These are phyloP conservation scores for Pyrenophora seminiperda DNA, from an alignment of 2,329 filamentous ascomycete species.

Conservation along the genomic window DNA sequence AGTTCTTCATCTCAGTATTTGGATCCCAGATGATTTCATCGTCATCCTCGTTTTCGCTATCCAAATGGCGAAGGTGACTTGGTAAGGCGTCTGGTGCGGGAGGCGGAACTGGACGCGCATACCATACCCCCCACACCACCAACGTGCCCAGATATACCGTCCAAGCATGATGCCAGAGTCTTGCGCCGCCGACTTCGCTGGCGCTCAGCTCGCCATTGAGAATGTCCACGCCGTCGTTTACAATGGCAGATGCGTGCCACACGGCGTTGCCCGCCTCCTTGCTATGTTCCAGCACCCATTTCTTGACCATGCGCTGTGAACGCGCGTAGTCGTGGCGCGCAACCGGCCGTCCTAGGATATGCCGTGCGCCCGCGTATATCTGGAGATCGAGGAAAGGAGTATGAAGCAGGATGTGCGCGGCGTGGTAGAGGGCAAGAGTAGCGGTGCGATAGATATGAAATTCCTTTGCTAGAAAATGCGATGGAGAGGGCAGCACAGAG, in stretches of 20 bases:
- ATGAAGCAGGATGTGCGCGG: conserved; percentile 61
- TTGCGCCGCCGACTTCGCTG: conserved; percentile 55
- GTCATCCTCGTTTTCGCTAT: conserved; percentile 56
- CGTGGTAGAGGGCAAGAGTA: conserved; percentile 62
- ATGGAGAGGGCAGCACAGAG: conserved; percentile 30
- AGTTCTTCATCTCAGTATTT: conserved; percentile 54
- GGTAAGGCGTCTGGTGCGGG: background rate
- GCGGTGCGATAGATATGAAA: conserved; percentile 58
- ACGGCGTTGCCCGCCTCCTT: conserved; percentile 52
- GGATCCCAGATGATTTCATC: conserved; percentile 60
- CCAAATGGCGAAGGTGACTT: conserved; percentile 11
- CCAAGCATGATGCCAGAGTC: conserved; percentile 67
- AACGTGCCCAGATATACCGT: conserved; percentile 65
- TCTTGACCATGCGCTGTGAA: conserved; percentile 58
- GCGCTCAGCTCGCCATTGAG: conserved; percentile 44
- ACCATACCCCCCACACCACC: conserved; percentile 64
- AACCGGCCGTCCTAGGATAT: conserved; percentile 64
- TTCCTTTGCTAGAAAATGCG: conserved; percentile 44
- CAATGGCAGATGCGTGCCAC: conserved; percentile 60
- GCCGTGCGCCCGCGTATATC: conserved; percentile 63
- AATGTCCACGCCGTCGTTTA: conserved; percentile 57
- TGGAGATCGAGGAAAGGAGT: conserved; percentile 66
- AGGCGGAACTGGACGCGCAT: conserved; percentile 38
- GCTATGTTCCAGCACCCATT: conserved; percentile 52
- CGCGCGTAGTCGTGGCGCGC: conserved; percentile 57